Conservation (phyloP, 2,329 filamentous ascomycete species). For the Dryadomyces quercivorus region DNA sequence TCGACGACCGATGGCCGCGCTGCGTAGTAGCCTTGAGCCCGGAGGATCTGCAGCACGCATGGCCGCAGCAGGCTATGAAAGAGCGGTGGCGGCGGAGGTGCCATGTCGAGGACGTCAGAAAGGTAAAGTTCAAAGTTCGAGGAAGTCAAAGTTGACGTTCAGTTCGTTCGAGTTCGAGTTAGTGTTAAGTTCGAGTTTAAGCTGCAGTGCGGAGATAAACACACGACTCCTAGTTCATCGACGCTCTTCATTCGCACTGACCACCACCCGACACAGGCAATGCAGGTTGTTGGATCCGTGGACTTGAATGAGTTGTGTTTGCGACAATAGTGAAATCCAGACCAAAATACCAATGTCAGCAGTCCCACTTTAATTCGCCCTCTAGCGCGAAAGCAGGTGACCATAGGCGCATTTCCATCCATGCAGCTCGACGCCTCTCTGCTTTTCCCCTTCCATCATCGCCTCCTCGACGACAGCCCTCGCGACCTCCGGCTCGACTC, state of each 20-base stretch:
- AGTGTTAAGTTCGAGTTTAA: too few species aligned
- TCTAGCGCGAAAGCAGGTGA: conserved; percentile 1
- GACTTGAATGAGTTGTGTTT: neutral
- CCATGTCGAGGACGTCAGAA: conserved; percentile 27
- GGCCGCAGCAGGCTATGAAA: conserved; percentile 74
- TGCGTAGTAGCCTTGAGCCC: conserved; percentile 79
- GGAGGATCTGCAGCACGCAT: conserved; percentile 78
- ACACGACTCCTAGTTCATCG: too few species aligned
- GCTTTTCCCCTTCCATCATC: neutral
- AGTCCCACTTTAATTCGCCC: neutral
- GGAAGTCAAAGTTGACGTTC: too few species aligned
- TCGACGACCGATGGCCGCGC: conserved; percentile 75
- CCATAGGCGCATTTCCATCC: neutral
- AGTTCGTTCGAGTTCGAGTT: too few species aligned
- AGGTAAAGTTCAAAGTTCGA: neutral
- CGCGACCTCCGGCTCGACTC: neutral
- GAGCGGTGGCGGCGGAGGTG: conserved; percentile 29
- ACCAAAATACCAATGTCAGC: neutral
- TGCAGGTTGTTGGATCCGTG: too few species aligned
- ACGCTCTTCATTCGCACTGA: too few species aligned
- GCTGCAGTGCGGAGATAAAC: too few species aligned
- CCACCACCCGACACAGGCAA: neutral
- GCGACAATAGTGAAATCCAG: neutral
- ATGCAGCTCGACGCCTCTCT: neutral
- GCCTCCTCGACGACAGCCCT: neutral